These are phyloP conservation scores for Suillus ampliporus DNA, from an alignment of 768 basidiomycete genomes.

Conservation along the genomic window DNA sequence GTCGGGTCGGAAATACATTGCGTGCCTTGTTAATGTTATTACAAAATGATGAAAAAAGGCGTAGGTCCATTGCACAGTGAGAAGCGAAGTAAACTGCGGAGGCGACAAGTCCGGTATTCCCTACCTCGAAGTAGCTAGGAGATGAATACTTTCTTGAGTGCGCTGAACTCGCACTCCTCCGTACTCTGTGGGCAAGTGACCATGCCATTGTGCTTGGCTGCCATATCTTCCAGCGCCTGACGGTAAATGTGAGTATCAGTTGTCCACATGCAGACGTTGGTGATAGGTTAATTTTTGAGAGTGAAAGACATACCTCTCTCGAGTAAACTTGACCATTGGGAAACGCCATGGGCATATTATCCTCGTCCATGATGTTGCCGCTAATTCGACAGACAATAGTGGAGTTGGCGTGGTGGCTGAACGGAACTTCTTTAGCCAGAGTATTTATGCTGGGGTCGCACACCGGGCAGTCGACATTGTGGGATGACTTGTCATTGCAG, in stretches of 20 bases:
- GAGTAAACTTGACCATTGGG: slow-evolving; percentile 94
- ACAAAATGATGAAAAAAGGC: slow-evolving; percentile 13
- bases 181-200: slow-evolving; percentile 88
- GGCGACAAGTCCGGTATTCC: background rate
- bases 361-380: slow-evolving; percentile 94
- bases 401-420: slow-evolving; percentile 93
- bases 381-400: slow-evolving; percentile 92
- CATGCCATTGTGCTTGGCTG: slow-evolving; percentile 72
- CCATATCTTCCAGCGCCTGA: slow-evolving; percentile 91
- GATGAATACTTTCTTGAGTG: slow-evolving; percentile 88
- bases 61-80: background rate
- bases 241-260: slow-evolving; percentile 19
- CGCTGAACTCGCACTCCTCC: slow-evolving; percentile 62
- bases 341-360: slow-evolving; percentile 92
- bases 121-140: slow-evolving; percentile 51
- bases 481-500: slow-evolving; percentile 67
- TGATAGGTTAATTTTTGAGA: background rate
- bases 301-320: slow-evolving; percentile 66
- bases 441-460: slow-evolving; percentile 80
- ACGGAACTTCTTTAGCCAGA: slow-evolving; percentile 86
- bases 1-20: background rate
- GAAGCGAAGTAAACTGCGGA: background rate
- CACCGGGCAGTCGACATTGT: slow-evolving; percentile 89
- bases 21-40: background rate
- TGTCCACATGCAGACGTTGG: slow-evolving; percentile 14